Evolutionary conservation across 2,329 filamentous ascomycete species (phyloP).

Genomic region (Acrocalymma vagum): DNA sequence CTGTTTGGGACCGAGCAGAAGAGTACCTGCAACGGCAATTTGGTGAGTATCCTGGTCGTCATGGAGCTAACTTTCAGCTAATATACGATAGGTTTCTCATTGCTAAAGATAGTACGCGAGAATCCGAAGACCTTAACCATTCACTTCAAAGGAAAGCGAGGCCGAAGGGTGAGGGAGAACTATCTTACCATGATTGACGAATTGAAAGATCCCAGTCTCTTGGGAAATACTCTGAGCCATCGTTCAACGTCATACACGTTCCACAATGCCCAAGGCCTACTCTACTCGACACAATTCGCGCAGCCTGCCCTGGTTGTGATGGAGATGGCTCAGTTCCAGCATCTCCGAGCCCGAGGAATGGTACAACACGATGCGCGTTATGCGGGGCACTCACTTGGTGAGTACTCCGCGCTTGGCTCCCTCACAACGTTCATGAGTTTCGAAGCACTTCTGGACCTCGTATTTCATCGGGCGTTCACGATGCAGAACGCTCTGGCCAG

Average conservation of each 20-base stretch:
- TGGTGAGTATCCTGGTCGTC: slow-evolving; percentile 28
- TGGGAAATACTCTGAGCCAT: not conserved
- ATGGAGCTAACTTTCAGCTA: no score
- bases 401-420: slow-evolving; percentile 15
- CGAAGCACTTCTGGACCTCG: no score
- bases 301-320: slow-evolving; percentile 20
- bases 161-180: no score
- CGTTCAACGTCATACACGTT: slow-evolving; percentile 14
- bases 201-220: no score
- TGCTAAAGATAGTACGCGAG: no score
- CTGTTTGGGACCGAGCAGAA: slow-evolving; percentile 64
- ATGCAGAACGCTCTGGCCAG: slow-evolving; percentile 19
- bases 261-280: slow-evolving; percentile 9
- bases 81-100: no score
- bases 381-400: slow-evolving; percentile 21
- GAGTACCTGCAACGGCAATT: slow-evolving; percentile 3
- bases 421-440: slow-evolving; percentile 12
- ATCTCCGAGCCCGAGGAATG: slow-evolving; percentile 11
- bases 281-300: slow-evolving; percentile 24
- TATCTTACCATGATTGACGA: no score
- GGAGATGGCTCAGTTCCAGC: slow-evolving; percentile 12
- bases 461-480: slow-evolving; percentile 17
- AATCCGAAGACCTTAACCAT: no score
- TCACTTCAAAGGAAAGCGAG: no score
- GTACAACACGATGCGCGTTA: slow-evolving; percentile 1